phyloP scores from a whole-genome alignment of 2,329 filamentous ascomycete species.

The Anthostomella pinea region DNA sequence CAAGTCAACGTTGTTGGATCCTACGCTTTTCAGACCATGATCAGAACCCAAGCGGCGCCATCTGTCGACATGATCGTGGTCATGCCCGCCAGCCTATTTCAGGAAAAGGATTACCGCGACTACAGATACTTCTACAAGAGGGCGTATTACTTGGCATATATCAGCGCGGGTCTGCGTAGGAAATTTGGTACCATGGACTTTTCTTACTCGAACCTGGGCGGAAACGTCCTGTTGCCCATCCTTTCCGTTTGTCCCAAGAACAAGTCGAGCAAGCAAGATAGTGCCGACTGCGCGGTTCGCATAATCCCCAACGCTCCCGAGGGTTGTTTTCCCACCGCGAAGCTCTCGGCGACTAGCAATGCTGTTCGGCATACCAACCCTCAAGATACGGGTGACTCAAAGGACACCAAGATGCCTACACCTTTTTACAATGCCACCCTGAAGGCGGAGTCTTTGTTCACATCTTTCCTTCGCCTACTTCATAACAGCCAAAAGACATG shows the following conservation, averaged over 20 bases:
- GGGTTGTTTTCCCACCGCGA: conserved; percentile 66
- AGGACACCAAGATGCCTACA: conserved; percentile 52
- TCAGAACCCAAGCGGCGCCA: conserved; percentile 57
- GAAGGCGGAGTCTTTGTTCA: conserved; percentile 71
- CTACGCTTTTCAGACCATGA: conserved; percentile 73
- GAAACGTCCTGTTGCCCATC: conserved; percentile 74
- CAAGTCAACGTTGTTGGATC: conserved; percentile 87
- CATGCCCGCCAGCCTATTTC: conserved; percentile 77
- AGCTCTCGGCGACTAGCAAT: conserved; percentile 67
- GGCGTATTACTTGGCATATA: conserved; percentile 83
- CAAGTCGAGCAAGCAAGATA: conserved; percentile 30
- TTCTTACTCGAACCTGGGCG: conserved; percentile 64
- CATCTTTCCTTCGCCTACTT: conserved; percentile 72
- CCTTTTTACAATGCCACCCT: conserved; percentile 88
- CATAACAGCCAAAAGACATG: conserved; percentile 68
- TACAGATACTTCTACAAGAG: conserved; percentile 93
- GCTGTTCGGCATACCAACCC: conserved; percentile 60
- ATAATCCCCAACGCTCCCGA: conserved; percentile 74
- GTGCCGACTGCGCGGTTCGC: conserved; percentile 62
- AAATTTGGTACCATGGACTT: conserved; percentile 54
- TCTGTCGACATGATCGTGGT: conserved; percentile 81
- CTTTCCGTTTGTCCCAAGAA: conserved; percentile 42
- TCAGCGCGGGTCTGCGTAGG: conserved; percentile 68
- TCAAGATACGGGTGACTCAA: conserved; percentile 43
- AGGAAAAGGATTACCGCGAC: conserved; percentile 92